Base-by-base conservation (phyloP, 345 rosid genomes). In the Corchorus capsularis region DNA sequence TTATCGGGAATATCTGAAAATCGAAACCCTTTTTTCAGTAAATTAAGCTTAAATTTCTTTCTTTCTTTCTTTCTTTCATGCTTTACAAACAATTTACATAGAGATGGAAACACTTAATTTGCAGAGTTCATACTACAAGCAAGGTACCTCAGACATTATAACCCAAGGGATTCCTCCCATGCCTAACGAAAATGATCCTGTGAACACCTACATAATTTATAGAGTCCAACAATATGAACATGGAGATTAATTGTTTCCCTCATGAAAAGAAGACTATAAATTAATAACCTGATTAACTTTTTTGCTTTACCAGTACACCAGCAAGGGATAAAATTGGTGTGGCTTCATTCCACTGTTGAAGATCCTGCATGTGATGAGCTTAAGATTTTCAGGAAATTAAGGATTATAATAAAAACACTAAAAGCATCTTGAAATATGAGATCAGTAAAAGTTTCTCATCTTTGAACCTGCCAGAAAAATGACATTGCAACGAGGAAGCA, bases 1-100 rank as follows among this genome's bases (percentile, higher is more conserved):
- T 91, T 80, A 92, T 91, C 1, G 97, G 96, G 71, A 93, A 92
- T 71, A 94, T 86, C 98, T 94, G 79, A 74, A 63, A 75, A 53
- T 27, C 27, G 27, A n/a, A 63, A 83, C 73, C 41, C 2, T 13
- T 3, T 50, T 27, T 66, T 27, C 27, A 39, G 62, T 53, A 41
- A 7, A 27, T 27, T 27, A 27, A 73, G 61, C 27, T 39, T 43
- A 32, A 15, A 43, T 54, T 27, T 27, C 47, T 54, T 15, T 27
- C n/a, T n/a, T 27, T 27, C 27, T 27, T 22, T 4, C 72, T 22
- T 53, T 45, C 47, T 59, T 10, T 22, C 61, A 27, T 27, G 27
- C 1, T 27, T 27, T 27, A 27, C 27, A 27, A 27, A 27, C 27
- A 27, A 27, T 27, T 27, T 27, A 27, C 27, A 27, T 27, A 27